Conservation (phyloP, 768 basidiomycete species). For the Xerocomus brunneocitrinus region DNA sequence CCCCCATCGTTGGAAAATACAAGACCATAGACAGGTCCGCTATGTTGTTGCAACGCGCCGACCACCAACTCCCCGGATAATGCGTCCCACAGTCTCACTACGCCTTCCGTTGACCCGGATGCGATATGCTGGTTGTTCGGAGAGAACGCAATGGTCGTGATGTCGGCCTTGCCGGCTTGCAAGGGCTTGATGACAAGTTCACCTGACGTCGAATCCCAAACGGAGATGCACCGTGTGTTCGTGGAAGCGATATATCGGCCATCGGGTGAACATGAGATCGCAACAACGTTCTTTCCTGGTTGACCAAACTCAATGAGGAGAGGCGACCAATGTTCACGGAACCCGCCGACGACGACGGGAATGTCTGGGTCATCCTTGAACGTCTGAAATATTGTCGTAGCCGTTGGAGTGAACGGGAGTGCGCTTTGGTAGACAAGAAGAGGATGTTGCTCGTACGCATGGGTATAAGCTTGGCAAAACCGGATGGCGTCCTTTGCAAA, state of each 20-base stretch:
- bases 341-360: constrained; percentile 26
- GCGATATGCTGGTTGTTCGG: constrained; percentile 24
- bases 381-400: constrained; percentile 20
- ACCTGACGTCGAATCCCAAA: constrained; percentile 29
- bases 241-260: constrained; percentile 29
- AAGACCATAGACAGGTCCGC: constrained; percentile 20
- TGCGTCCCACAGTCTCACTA: constrained; percentile 26
- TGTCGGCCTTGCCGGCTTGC: constrained; percentile 2
- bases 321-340: constrained; percentile 29
- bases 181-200: constrained; percentile 22
- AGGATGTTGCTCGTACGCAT: constrained; percentile 31
- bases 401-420: constrained; percentile 30
- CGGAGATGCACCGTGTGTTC: constrained; percentile 12
- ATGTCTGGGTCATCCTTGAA: constrained; percentile 24
- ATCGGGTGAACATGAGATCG: constrained; percentile 25
- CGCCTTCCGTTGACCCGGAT: constrained; percentile 21
- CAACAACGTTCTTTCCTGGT: constrained; percentile 10
- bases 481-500: constrained; percentile 28
- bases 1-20: constrained; percentile 29
- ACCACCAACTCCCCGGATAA: constrained; percentile 20
- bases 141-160: constrained; percentile 27
- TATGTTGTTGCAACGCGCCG: constrained; percentile 16
- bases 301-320: constrained; percentile 27
- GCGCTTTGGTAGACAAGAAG: constrained; percentile 30
- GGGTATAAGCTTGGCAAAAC: constrained; percentile 29